Evolutionary conservation across 2,329 filamentous ascomycete genomes (phyloP), one percentile per base, ranked within the genome.

Genomic region (Fusarium cyanostomum): DNA sequence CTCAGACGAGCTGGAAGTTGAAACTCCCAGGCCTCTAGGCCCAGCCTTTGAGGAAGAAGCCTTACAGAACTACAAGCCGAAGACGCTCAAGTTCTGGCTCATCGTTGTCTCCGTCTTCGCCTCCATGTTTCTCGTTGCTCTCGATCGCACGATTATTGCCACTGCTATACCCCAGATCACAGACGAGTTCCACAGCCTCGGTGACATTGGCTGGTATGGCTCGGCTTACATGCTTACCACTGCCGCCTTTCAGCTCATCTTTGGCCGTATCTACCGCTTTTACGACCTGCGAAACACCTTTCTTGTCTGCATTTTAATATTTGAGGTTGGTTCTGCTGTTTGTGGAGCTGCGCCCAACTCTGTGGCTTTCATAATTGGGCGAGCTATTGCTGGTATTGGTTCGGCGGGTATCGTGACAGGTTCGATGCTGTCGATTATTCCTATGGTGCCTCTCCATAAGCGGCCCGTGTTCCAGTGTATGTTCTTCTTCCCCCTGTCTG

Each of bases 131-230:
- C 77, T 86, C 27, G 83, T 87, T 21, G 84, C 84, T n/a, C 77
- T 87, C 10, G 59, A 86, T 78, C 35, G 84, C 24, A 85, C 84
- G n/a, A 86, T 86, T 62, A 77, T 86, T 43, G 79, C 83, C 6
- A 86, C 83, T 3, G 83, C 84, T 10, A 80, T 84, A 21, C 83
- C 84, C 2, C 74, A 77, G 30, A 86, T 86, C 68, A 84, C 82
- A n/a, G 78, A 84, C 64, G 82, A 85, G 16, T 86, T 86, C 70
- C 75, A 83, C 42, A 83, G 84, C 48, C 74, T 88, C 3, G 81
- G 82, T 2, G 86, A 89, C 59, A 84, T 89, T 54, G 85, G 85
- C 48, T 89, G 86, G 86, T 89, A 89, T 71, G 85, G 83, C 6
- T 85, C 84, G 33, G 81, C 84, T 1, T 87, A 87, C 70, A 83